Evolutionary conservation across 2,329 filamentous ascomycete species (phyloP).

Genomic region (Colletotrichum karsti): DNA sequence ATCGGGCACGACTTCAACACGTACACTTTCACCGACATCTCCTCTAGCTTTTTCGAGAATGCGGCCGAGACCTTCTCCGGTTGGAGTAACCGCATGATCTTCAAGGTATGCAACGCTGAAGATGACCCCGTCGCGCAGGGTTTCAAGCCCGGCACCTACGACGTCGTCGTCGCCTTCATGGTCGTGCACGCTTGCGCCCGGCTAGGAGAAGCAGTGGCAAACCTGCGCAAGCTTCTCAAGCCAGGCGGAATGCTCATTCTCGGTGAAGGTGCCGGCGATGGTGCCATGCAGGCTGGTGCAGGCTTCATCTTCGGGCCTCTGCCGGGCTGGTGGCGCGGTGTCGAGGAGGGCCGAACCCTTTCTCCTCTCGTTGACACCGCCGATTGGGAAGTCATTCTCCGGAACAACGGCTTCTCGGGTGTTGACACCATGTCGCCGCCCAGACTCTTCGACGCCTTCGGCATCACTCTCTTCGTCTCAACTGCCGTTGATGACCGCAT

Average conservation of each 20-base stretch:
- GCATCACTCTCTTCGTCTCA: neutral
- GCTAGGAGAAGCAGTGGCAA: slow-evolving; percentile 32
- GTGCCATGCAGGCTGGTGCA: neutral
- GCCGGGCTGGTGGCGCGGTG: slow-evolving; percentile 41
- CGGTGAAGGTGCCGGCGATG: neutral
- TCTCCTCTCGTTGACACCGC: neutral
- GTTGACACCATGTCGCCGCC: slow-evolving; percentile 15
- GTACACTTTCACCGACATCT: slow-evolving; percentile 36
- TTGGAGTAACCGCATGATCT: slow-evolving; percentile 25
- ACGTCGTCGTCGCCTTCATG: slow-evolving; percentile 39
- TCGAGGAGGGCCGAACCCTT: neutral
- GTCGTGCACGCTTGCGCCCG: slow-evolving; percentile 37
- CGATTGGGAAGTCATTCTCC: neutral
- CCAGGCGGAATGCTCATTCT: slow-evolving; percentile 39
- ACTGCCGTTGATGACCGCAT: neutral
- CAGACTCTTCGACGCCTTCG: neutral
- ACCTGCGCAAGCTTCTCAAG: slow-evolving; percentile 36
- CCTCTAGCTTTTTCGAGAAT: slow-evolving; percentile 31
- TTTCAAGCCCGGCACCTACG: slow-evolving; percentile 34
- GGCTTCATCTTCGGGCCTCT: slow-evolving; percentile 33
- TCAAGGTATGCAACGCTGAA: slow-evolving; percentile 39
- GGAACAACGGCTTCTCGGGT: slow-evolving; percentile 21
- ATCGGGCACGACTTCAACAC: slow-evolving; percentile 10
- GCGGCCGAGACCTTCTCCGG: slow-evolving; percentile 34
- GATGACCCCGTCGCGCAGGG: slow-evolving; percentile 36